Evolutionary conservation across 805 yeast genomes (phyloP).

Genomic region (Metschnikowia aberdeeniae): DNA sequence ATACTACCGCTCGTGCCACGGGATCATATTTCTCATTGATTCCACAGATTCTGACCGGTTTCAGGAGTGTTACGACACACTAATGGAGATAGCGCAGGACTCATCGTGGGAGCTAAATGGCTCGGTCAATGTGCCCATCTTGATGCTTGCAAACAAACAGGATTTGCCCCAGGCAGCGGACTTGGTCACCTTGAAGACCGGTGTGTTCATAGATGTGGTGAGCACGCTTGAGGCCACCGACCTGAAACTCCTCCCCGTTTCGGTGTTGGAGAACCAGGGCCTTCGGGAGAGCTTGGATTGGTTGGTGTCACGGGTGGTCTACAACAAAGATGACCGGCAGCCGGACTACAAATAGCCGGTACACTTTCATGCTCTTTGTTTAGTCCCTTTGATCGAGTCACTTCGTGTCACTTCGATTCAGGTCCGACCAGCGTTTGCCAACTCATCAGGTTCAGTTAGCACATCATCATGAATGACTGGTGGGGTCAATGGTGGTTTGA

Average conservation of each 20-base stretch:
- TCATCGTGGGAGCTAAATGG: constrained; percentile 35
- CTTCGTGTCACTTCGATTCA: too few species aligned
- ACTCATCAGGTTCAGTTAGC: too few species aligned
- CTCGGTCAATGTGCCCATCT: constrained; percentile 68
- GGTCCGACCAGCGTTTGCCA: too few species aligned
- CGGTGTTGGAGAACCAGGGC: constrained; percentile 82
- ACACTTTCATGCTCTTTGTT: too few species aligned
- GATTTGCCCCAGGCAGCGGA: constrained; percentile 55
- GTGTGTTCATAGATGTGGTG: constrained; percentile 76
- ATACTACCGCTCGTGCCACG: constrained; percentile 84
- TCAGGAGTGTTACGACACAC: constrained; percentile 72
- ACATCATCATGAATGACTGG: too few species aligned
- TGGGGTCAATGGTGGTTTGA: too few species aligned
- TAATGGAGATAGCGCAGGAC: constrained; percentile 45
- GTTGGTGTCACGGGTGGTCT: constrained; percentile 67
- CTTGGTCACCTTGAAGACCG: constrained; percentile 64
- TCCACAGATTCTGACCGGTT: constrained; percentile 81
- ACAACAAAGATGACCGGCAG: constrained; percentile 59
- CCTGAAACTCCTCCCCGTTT: constrained; percentile 81
- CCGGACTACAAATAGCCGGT: constrained; percentile 44
- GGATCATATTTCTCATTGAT: constrained; percentile 87
- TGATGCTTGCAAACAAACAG: constrained; percentile 95
- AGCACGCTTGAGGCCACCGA: constrained; percentile 85
- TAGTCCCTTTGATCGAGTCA: too few species aligned
- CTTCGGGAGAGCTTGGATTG: constrained; percentile 85